These are phyloP conservation scores for Cryoendolithus antarcticus DNA, from an alignment of 2,329 filamentous ascomycete genomes.

Conservation along the genomic window DNA sequence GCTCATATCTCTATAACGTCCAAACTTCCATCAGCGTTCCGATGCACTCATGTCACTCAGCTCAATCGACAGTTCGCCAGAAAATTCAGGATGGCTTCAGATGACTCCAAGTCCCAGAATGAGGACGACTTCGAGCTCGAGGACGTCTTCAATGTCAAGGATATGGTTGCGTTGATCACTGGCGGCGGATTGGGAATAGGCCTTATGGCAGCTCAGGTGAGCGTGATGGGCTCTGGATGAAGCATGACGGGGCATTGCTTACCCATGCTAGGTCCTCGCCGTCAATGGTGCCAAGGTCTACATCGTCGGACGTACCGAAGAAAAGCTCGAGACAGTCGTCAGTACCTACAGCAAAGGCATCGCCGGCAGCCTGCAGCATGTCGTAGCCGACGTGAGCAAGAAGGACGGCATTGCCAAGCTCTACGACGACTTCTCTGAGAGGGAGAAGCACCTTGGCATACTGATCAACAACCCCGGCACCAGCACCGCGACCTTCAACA, in stretches of 20 bases:
- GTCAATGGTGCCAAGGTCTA: constrained; percentile 33
- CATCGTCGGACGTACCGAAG: constrained; percentile 34
- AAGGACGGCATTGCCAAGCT: constrained; percentile 32
- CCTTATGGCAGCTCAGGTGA: constrained; percentile 28
- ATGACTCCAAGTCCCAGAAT: constrained; percentile 17
- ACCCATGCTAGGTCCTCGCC: constrained; percentile 7
- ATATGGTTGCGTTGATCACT: constrained; percentile 30
- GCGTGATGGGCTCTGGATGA: too few relatives aligned
- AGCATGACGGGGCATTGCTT: too few relatives aligned
- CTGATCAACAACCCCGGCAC: constrained; percentile 39
- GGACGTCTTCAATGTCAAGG: constrained; percentile 26
- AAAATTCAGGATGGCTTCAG: constrained; percentile 16
- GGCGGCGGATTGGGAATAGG: constrained; percentile 36
- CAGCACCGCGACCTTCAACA: constrained; percentile 27
- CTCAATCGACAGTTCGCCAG: constrained; percentile 7
- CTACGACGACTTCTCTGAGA: constrained; percentile 30
- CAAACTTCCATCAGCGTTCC: neutral
- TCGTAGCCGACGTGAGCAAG: constrained; percentile 31
- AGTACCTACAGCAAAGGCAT: constrained; percentile 32
- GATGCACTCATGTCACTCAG: constrained; percentile 2
- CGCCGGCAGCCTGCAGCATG: constrained; percentile 33
- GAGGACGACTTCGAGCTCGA: constrained; percentile 23
- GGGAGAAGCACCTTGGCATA: constrained; percentile 33
- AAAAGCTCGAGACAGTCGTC: constrained; percentile 35
- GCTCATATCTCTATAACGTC: neutral